These are phyloP conservation scores for Apiospora malaysiana DNA, from an alignment of 2,329 filamentous ascomycete genomes.

Conservation along the genomic window DNA sequence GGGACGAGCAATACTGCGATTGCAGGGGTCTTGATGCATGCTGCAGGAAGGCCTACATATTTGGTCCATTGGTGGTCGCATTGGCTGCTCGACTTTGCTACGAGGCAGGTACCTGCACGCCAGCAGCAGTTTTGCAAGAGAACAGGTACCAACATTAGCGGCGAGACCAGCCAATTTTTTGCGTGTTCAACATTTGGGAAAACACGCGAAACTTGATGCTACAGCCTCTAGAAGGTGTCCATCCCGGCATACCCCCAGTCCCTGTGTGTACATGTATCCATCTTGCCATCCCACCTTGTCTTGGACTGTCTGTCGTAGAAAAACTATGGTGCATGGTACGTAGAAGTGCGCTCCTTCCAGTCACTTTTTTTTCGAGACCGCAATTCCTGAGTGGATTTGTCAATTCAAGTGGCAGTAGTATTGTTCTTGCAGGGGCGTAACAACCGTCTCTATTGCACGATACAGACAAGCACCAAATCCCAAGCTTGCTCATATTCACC, in stretches of 20 bases:
- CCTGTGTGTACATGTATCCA: constrained; percentile 11
- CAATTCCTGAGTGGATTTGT: constrained; percentile 14
- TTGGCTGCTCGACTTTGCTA: neutral
- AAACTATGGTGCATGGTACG: constrained; percentile 4
- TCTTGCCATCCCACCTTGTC: constrained; percentile 14
- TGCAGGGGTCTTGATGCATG: neutral
- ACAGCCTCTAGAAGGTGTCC: neutral
- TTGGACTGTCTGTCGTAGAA: constrained; percentile 5
- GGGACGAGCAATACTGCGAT: neutral
- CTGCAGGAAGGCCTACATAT: neutral
- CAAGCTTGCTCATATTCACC: constrained; percentile 21
- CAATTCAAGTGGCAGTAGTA: neutral
- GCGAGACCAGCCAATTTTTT: constrained; percentile 26
- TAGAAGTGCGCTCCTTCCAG: constrained; percentile 4
- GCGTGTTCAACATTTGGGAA: constrained; percentile 29
- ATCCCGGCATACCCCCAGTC: constrained; percentile 16
- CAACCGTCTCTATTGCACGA: constrained; percentile 13
- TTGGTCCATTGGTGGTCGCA: neutral
- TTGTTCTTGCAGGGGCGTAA: constrained; percentile 14
- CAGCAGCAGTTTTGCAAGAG: neutral
- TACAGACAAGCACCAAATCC: constrained; percentile 1
- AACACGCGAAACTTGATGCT: constrained; percentile 11
- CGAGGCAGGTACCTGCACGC: neutral
- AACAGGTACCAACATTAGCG: constrained; percentile 10
- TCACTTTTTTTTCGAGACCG: constrained; percentile 17